A percentile compares a stretch with the other conserved stretches of the same genome.
Evolutionary conservation across 805 yeast species (phyloP).

Genomic region (Pichia gijzeniarum): DNA sequence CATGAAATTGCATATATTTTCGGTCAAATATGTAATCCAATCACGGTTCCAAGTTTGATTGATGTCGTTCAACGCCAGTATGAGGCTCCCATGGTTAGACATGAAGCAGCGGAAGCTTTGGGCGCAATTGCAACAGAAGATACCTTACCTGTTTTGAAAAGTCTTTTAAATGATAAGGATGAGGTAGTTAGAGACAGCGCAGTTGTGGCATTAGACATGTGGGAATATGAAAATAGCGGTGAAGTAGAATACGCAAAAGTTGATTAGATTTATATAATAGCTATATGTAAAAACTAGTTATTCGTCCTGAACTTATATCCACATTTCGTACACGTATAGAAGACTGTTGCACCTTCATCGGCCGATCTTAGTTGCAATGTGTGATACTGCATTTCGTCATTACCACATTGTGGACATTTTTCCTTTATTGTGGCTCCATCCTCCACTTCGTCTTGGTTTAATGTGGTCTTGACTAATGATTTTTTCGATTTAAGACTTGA

Average conservation of each 20-base stretch:
- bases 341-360: constrained; percentile 99
- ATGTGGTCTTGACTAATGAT: constrained; percentile 83
- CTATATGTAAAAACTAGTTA: constrained; percentile 25
- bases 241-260: constrained; percentile 68
- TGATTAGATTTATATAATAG: not conserved
- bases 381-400: constrained; percentile 97
- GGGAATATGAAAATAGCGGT: constrained; percentile 84
- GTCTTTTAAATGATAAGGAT: constrained; percentile 74
- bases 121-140: constrained; percentile 97
- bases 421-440: constrained; percentile 97
- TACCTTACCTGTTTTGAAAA: constrained; percentile 79
- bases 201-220: constrained; percentile 96
- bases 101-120: constrained; percentile 98
- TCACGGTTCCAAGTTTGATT: constrained; percentile 79
- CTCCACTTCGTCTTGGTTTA: constrained; percentile 70
- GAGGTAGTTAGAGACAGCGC: constrained; percentile 95
- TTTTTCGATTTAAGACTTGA: constrained; percentile 72
- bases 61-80: constrained; percentile 67
- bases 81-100: constrained; percentile 99
- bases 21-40: constrained; percentile 94
- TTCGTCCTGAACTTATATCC: constrained; percentile 92
- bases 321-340: constrained; percentile 92
- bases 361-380: constrained; percentile 95
- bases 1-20: constrained; percentile 98
- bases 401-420: constrained; percentile 97